phyloP scores from a whole-genome alignment of 169 alveolate genomes.

The Plasmodium relictum region DNA sequence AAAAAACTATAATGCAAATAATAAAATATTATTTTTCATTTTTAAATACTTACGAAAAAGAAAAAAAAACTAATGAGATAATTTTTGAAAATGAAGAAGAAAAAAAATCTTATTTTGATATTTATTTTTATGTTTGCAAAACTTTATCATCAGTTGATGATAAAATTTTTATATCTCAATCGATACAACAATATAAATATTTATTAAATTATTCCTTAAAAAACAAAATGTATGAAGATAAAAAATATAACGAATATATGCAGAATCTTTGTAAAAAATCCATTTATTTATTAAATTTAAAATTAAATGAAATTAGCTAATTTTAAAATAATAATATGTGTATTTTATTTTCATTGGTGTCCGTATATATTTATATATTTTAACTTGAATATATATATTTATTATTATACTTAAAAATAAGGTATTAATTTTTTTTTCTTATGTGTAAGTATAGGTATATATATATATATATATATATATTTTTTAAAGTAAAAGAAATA shows the following conservation, averaged over 20 bases:
- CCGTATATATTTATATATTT: too few relatives aligned
- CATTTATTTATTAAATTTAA: conserved; percentile 23
- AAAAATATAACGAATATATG: conserved; percentile 63
- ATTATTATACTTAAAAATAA: background rate
- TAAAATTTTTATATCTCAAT: conserved; percentile 23
- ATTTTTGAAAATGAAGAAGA: conserved; percentile 62
- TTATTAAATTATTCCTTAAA: conserved; percentile 50
- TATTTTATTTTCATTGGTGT: too few relatives aligned
- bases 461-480: too few relatives aligned
- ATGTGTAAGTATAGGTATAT: background rate
- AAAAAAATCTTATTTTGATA: conserved; percentile 71
- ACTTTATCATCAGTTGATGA: conserved; percentile 68
- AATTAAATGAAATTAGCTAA: conserved; percentile 27
- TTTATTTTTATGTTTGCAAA: conserved; percentile 73
- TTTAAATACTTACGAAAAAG: conserved; percentile 52
- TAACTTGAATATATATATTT: background rate
- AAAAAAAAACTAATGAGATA: conserved; percentile 1
- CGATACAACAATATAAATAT: conserved; percentile 42
- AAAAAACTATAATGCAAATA: conserved; percentile 26
- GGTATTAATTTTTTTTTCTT: background rate
- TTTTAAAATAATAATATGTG: background rate
- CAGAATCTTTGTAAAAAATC: conserved; percentile 40
- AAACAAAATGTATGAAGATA: conserved; percentile 65
- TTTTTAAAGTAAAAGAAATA: too few relatives aligned
- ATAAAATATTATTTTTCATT: conserved; percentile 42